Percentiles rank a stretch among this genome's conserved stretches.
Conservation (phyloP, 768 basidiomycete genomes). For the Podaxis pistillaris region DNA sequence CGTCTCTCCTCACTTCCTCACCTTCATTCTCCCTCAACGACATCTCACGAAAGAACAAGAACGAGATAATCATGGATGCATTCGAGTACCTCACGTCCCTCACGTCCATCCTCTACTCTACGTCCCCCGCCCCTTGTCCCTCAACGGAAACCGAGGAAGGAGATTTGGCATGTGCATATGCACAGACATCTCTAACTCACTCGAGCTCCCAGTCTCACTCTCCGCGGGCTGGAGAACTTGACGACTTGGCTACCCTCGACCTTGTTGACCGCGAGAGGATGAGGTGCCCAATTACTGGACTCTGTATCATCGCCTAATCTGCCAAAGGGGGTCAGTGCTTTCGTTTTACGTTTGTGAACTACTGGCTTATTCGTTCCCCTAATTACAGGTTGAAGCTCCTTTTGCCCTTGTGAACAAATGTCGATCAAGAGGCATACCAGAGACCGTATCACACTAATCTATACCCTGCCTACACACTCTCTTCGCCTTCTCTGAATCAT, state of each 20-base stretch:
- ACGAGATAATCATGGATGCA: not conserved
- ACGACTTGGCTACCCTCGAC: not conserved
- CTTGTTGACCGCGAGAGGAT: conserved; percentile 2
- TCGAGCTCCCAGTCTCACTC: not conserved
- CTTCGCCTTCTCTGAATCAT: too few relatives aligned
- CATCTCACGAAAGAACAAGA: not conserved
- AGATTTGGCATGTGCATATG: not conserved
- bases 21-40: not conserved
- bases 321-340: not conserved
- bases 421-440: not conserved
- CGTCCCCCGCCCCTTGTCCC: not conserved
- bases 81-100: not conserved
- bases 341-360: not conserved
- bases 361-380: not conserved
- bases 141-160: not conserved
- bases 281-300: not conserved
- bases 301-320: conserved; percentile 2
- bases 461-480: too few relatives aligned
- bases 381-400: not conserved
- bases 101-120: not conserved
- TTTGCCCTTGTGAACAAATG: not conserved
- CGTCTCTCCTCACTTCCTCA: not conserved
- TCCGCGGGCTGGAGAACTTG: not conserved
- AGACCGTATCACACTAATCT: too few relatives aligned
- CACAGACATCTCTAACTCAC: not conserved